Percentiles rank a stretch among this genome's conserved stretches.
Conservation (phyloP, 2,329 filamentous ascomycete genomes). For the Neurospora sp. region DNA sequence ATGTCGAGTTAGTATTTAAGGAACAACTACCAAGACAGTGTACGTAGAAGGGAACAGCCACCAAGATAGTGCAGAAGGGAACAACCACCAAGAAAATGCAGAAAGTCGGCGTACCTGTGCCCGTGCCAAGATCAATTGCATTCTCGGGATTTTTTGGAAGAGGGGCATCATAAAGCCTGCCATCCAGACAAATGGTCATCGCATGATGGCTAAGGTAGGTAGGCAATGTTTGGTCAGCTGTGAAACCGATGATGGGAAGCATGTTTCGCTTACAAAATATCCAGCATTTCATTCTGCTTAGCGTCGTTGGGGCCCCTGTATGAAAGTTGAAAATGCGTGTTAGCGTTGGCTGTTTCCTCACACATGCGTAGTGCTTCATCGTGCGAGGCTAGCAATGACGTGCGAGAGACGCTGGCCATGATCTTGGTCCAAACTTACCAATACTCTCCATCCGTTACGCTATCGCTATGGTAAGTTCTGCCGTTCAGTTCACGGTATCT, state of each 20-base stretch:
- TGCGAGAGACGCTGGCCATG: too few species aligned
- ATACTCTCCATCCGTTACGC: neutral
- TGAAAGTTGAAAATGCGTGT: neutral
- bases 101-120: slow-evolving; percentile 6
- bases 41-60: too few species aligned
- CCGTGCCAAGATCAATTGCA: neutral
- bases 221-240: neutral
- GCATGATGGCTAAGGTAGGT: slow-evolving; percentile 8
- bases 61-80: too few species aligned
- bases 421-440: neutral
- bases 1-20: too few species aligned
- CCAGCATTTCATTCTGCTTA: slow-evolving; percentile 8
- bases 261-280: slow-evolving; percentile 6
- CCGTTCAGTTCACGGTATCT: slow-evolving; percentile 5
- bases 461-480: slow-evolving; percentile 6
- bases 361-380: neutral
- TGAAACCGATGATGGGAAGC: neutral
- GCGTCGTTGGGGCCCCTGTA: slow-evolving; percentile 12
- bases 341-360: neutral
- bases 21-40: too few species aligned
- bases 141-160: neutral
- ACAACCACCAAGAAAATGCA: neutral
- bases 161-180: slow-evolving; percentile 9
- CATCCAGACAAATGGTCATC: slow-evolving; percentile 8
- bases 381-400: too few species aligned